phyloP scores from a whole-genome alignment of 164 flowering plant genomes.

The Vitis rotundifolia region DNA sequence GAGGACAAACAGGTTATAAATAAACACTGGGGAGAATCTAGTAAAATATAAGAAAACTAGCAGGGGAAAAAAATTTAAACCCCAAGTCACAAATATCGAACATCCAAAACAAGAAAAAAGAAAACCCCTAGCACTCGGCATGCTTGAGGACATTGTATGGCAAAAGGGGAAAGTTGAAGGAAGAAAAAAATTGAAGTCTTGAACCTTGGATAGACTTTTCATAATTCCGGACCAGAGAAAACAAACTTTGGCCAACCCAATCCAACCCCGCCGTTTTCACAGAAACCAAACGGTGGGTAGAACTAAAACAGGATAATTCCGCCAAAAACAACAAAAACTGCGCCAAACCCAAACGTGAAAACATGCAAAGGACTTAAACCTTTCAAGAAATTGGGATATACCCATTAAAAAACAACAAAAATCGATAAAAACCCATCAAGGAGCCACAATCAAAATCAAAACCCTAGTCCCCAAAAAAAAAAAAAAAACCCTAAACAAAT shows the following conservation, averaged over 20 bases:
- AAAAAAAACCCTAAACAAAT: not conserved
- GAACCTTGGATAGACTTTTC: no score
- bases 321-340: not conserved
- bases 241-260: no score
- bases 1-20: no score
- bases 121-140: not conserved
- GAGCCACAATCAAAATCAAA: not conserved
- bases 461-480: conserved; percentile 1
- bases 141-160: no score
- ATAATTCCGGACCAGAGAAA: no score
- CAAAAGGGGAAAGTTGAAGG: no score
- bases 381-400: not conserved
- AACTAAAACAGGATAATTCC: not conserved
- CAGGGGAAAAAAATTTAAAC: no score
- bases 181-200: no score
- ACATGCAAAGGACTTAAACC: not conserved
- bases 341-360: not conserved
- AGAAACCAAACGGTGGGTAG: not conserved
- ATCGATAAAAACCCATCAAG: not conserved
- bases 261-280: no score
- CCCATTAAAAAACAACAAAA: not conserved
- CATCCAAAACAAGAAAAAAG: not conserved
- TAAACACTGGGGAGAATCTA: no score
- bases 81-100: not conserved
- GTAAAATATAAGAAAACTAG: no score